Evolutionary conservation across 73 alveolate species (phyloP), one percentile per base, ranked within the genome.

Genomic region (Paramecium bursaria): DNA sequence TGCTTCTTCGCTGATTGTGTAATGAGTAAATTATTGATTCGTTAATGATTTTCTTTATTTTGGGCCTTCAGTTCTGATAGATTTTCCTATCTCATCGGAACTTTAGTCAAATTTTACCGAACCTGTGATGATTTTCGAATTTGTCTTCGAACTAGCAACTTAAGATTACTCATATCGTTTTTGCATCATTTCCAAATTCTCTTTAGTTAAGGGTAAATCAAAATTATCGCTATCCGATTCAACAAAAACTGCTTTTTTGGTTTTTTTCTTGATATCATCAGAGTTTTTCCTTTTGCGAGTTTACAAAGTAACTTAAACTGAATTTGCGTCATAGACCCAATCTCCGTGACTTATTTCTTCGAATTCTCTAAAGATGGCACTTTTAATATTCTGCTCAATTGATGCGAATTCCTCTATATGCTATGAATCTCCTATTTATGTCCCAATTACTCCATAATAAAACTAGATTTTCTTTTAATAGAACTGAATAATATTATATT

Each of bases 301-400:
- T n/a, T n/a, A n/a, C n/a, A n/a, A n/a, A n/a, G n/a, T n/a, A n/a
- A n/a, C n/a, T n/a, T n/a, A n/a, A n/a, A n/a, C 9, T 67, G 33
- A 25, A 19, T n/a, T 25, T 1, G 82, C 60, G 19, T 67, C 82
- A 14, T 15, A 15, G 17, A 39, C 82, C 2, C 26, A 67, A 39
- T 35, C 26, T 25, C 82, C 82, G 22, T 67, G 22, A 15, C 50
- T 30, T 13, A 17, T 17, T 3, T n/a, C 22, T 67, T 67, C 82
- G 44, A 67, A 67, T 67, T 67, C 82, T 67, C 82, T 67, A 42
- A 67, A 67, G n/a, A 67, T 21, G 21, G 82, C 82, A 67, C 61
- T 67, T n/a, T 67, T 67, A 19, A 67, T 67, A 67, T 67, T 67
- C 21, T 67, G 44, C 44, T 67, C 82, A 39, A 67, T 67, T 13